Base-by-base conservation (phyloP, 1,284 basidiomycete species). In the Sporisorium reilianum region DNA sequence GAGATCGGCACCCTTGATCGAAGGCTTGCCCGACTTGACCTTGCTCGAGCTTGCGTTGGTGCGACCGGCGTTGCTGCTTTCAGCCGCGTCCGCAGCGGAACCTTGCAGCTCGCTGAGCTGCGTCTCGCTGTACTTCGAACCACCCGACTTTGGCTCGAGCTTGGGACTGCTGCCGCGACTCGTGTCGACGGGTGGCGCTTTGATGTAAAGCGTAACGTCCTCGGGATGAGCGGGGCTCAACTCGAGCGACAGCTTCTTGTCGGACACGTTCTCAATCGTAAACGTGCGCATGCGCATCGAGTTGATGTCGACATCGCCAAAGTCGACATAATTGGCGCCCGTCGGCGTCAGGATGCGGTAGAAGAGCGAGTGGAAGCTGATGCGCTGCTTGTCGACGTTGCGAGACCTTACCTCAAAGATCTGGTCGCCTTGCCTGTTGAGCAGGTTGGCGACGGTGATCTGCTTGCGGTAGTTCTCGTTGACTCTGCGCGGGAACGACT, bases 271-370 rank as follows among this genome's bases (percentile, higher is more conserved):
- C 59, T 87, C 86, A 50, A 88, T 85, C 26, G 84, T 81, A 22
- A 88, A 86, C 0, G 85, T 87, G 20, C 87, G 85, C 53, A 88
- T 80, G 2, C 86, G 80, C 16, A 85, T 81, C 36, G 86, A 85
- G 78, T 87, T 86, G 83, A 88, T 86, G 57, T 87, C 85, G 48
- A 87, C 87, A 28, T 86, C 86, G 36, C 87, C 87, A 76, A 88
- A 88, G 63, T 88, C 87, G 57, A 87, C 75, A 63, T 87, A 87
- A 80, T 88, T 88, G 59, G 85, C 84, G 9, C 87, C 87, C 16
- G 85, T 85, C 2, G 87, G 86, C 12, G 87, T 88, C 48, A 87
- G 82, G 60, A 88, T 87, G n/a, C 86, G 85, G 77, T 88, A 88
- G 44, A 88, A 85, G 63, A 87, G 85, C 26, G 87, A 87, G 69